Base-by-base conservation (phyloP, 768 basidiomycete species). In the Wakefieldia striispora region DNA sequence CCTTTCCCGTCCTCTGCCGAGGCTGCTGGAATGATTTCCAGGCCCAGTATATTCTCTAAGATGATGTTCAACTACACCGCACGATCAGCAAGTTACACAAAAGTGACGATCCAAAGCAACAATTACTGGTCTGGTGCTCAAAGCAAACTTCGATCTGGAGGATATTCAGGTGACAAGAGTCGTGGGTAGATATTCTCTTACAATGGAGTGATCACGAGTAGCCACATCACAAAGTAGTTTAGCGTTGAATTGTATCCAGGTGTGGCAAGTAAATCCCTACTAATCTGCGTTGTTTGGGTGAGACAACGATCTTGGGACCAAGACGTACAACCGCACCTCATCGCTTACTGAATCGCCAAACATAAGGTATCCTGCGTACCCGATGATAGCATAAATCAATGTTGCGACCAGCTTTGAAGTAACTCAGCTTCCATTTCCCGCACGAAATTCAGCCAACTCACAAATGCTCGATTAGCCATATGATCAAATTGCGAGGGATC, bases 381-480 rank as follows among this genome's bases (percentile, higher is more conserved):
- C 92, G 24, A 93, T 84, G 11, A 86, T 52, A n/a, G 72, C 65
- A 55, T 84, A 84, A 24, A 89, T 70, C 31, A 73, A 69, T 1
- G 86, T 85, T 19, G 88, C 81, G 40, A 84, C 72, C 19, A 73
- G 57, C 86, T 88, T 54, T n/a, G 8, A 39, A 49, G 38, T 13
- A 21, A 24, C 36, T 44, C 43, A 49, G 23, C 13, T 4, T 8
- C 12, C 10, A 12, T 26, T 49, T 43, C n/a, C 12, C 5, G 10
- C 12, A 4, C 5, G 12, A 9, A 9, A 42, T 4, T 13, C 20
- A n/a, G 13, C 7, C 36, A 40, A 75, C 84, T 70, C 58, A 90
- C 86, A 64, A 95, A 98, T 29, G 95, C 90, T 65, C 81, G 80
- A 62, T 93, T 84, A 53, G 90, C 86, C 82, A 94, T 91, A 45